Conservation (phyloP, 2,329 filamentous ascomycete genomes). For the Hysterium pulicare region DNA sequence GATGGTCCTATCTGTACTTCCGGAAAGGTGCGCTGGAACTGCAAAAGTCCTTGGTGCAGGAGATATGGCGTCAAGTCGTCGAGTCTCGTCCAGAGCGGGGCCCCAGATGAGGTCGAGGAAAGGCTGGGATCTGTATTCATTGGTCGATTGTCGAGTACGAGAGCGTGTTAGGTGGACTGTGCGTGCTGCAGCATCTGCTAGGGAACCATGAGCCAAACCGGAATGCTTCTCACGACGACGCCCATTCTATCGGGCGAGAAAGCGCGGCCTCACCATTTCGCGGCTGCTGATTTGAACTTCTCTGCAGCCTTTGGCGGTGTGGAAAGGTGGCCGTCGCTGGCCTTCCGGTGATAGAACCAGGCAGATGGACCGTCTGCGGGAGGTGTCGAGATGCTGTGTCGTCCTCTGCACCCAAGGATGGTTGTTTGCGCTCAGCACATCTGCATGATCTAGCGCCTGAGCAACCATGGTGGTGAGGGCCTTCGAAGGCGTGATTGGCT, state of each 20-base stretch:
- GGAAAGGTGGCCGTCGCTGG: not conserved
- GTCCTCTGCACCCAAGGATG: not conserved
- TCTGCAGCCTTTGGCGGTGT: not conserved
- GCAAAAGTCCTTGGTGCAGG: not conserved
- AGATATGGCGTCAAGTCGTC: not conserved
- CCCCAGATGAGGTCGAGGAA: too few relatives aligned
- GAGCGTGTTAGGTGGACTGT: not conserved
- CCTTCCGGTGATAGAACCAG: not conserved
- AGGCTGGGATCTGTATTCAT: too few relatives aligned
- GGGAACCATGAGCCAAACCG: not conserved
- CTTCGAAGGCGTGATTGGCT: slow-evolving; percentile 6
- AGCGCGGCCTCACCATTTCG: not conserved
- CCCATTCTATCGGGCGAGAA: not conserved
- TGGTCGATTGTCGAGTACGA: not conserved
- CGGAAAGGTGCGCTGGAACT: not conserved
- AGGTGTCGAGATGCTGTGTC: not conserved
- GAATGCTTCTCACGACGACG: not conserved
- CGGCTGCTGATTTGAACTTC: not conserved
- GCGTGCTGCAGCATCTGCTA: not conserved
- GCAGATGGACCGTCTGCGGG: not conserved
- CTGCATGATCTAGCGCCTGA: slow-evolving; percentile 1
- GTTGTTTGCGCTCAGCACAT: slow-evolving; percentile 2
- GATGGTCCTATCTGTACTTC: not conserved
- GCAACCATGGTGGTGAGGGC: not conserved
- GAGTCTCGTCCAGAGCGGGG: not conserved